These are phyloP conservation scores for Allomyces macrogynus DNA, from an alignment of 192 early-diverging fungal genomes.

Conservation along the genomic window DNA sequence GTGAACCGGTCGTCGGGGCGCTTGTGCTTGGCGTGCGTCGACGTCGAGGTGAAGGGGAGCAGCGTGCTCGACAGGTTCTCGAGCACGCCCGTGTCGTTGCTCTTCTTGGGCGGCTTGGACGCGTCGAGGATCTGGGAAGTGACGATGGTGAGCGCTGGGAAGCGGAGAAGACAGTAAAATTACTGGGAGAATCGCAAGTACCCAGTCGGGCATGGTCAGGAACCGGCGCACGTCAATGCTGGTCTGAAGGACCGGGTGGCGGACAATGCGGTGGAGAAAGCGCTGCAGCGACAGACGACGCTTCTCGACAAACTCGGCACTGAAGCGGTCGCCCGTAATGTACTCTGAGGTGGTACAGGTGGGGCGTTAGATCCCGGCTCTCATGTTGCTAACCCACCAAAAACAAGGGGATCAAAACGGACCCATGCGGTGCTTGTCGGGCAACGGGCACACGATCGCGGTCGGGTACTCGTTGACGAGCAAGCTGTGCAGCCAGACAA, in stretches of 20 bases:
- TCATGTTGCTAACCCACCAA: not conserved
- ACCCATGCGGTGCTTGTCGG: slow-evolving; percentile 79
- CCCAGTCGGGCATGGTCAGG: slow-evolving; percentile 64
- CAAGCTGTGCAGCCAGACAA: slow-evolving; percentile 66
- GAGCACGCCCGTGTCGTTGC: too few species aligned
- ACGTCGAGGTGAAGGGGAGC: not conserved
- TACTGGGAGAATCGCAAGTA: slow-evolving; percentile 2
- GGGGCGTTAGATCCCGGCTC: not conserved
- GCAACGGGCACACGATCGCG: slow-evolving; percentile 70
- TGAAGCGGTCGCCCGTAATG: slow-evolving; percentile 85
- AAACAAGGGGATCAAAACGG: slow-evolving; percentile 6
- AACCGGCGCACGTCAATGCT: slow-evolving; percentile 55
- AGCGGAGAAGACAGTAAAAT: not conserved
- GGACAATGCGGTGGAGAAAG: slow-evolving; percentile 58
- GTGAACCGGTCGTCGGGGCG: not conserved
- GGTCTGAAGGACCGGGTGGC: slow-evolving; percentile 58
- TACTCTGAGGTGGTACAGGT: slow-evolving; percentile 66
- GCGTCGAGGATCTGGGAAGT: not conserved
- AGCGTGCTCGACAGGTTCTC: not conserved
- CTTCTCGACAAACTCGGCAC: slow-evolving; percentile 72
- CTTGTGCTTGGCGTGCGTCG: not conserved
- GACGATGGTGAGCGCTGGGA: not conserved
- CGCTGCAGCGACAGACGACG: slow-evolving; percentile 54
- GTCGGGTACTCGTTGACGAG: slow-evolving; percentile 54
- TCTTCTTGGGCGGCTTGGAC: not conserved